phyloP scores from a whole-genome alignment of 306 rosid genomes.

The Chamaecrista fasciculata region DNA sequence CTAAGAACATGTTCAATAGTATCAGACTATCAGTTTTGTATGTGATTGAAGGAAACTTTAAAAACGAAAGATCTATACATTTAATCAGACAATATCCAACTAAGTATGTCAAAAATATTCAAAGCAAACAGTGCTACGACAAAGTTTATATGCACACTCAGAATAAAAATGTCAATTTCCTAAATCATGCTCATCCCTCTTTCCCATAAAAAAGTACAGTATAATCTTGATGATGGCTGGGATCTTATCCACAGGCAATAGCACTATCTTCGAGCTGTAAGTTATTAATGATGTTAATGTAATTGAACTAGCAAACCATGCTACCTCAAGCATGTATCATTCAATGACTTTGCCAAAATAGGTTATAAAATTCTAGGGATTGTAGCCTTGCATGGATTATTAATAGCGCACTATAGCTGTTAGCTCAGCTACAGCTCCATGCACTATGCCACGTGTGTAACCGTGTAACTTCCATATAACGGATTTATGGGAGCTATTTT shows the following conservation, averaged over 20 bases:
- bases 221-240: background rate
- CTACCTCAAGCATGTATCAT: background rate
- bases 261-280: background rate
- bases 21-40: constrained; percentile 29
- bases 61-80: background rate
- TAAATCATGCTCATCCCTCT: background rate
- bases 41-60: background rate
- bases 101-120: background rate
- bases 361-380: background rate
- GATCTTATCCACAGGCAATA: background rate
- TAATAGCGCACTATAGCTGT: too few relatives aligned
- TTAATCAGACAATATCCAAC: background rate
- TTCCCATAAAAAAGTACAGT: background rate
- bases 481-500: too few relatives aligned
- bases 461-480: too few relatives aligned
- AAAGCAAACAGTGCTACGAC: background rate
- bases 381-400: background rate
- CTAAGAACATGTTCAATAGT: constrained; percentile 40
- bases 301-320: background rate
- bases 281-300: background rate
- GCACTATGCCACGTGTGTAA: too few relatives aligned
- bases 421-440: too few relatives aligned
- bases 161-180: background rate
- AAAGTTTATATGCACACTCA: background rate
- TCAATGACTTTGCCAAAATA: background rate